These are phyloP conservation scores for Furculomyces boomerangus DNA, from an alignment of 371 early-diverging fungal genomes.

Conservation along the genomic window DNA sequence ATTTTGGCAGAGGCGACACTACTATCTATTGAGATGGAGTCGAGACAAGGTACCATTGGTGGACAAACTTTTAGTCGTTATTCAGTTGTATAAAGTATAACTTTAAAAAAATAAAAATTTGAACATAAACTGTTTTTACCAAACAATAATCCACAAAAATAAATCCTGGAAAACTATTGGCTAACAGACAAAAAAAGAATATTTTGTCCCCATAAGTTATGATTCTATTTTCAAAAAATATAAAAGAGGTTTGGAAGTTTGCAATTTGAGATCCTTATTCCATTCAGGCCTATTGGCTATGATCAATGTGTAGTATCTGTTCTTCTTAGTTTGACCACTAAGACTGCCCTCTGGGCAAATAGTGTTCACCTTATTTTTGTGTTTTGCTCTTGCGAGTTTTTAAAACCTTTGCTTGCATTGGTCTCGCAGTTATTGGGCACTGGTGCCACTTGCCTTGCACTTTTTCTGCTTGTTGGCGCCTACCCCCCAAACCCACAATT, in stretches of 20 bases:
- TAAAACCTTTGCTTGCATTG: slow-evolving; percentile 5
- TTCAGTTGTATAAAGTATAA: neutral
- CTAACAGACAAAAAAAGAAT: too few species aligned
- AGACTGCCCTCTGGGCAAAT: slow-evolving; percentile 4
- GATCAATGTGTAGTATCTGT: slow-evolving; percentile 7
- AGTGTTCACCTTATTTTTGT: slow-evolving; percentile 4
- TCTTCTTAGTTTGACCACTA: slow-evolving; percentile 7
- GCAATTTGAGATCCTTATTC: too few species aligned
- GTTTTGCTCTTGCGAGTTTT: neutral
- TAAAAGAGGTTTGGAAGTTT: too few species aligned
- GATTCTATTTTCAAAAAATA: too few species aligned
- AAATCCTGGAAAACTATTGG: too few species aligned
- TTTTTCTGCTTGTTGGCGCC: slow-evolving; percentile 4
- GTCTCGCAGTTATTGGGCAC: neutral
- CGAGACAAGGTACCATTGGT: neutral
- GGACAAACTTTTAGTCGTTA: neutral
- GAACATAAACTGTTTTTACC: too few species aligned
- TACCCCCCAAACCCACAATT: too few species aligned
- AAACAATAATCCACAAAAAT: too few species aligned
- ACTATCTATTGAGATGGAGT: slow-evolving; percentile 45
- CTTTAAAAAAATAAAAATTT: too few species aligned
- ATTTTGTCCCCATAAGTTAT: too few species aligned
- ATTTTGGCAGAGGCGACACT: slow-evolving; percentile 67
- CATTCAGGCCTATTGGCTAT: slow-evolving; percentile 6
- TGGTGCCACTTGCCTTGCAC: slow-evolving; percentile 5